Percentiles rank a stretch among this genome's conserved stretches.
phyloP scores from a whole-genome alignment of 106 monocot genomes.

The Dioscorea zingiberensis region DNA sequence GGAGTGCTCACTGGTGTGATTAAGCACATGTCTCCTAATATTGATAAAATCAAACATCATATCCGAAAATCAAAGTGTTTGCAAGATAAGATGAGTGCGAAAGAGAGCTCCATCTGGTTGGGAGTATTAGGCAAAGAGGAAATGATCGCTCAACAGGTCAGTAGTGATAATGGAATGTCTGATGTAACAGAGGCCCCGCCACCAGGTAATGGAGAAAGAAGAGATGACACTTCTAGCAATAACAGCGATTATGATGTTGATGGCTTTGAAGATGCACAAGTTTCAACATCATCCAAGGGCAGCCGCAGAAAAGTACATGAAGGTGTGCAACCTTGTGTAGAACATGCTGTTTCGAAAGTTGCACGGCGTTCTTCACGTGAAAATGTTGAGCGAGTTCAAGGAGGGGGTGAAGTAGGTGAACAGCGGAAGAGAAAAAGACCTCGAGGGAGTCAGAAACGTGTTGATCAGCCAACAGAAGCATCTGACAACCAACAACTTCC shows the following conservation, averaged over 20 bases:
- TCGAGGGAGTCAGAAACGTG: constrained; percentile 14
- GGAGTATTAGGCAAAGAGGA: constrained; percentile 76
- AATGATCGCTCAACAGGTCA: constrained; percentile 16
- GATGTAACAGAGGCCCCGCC: constrained; percentile 49
- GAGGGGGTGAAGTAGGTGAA: constrained; percentile 14
- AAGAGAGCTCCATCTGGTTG: constrained; percentile 92
- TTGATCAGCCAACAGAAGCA: constrained; percentile 1
- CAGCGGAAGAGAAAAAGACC: constrained; percentile 34
- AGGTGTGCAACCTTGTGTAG: constrained; percentile 2
- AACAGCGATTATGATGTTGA: constrained; percentile 53
- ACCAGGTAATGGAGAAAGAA: constrained; percentile 31
- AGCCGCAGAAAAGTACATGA: constrained; percentile 10
- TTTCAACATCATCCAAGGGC: constrained; percentile 38
- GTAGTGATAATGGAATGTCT: constrained; percentile 43
- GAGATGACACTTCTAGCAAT: constrained; percentile 53
- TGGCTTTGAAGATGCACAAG: constrained; percentile 38
- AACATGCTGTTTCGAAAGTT: constrained; percentile 9
- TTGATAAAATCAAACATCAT: constrained; percentile 73
- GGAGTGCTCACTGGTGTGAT: constrained; percentile 88
- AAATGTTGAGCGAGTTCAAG: constrained; percentile 16
- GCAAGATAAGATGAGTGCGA: constrained; percentile 98
- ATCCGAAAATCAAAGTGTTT: constrained; percentile 92
- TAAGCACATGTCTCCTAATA: constrained; percentile 97
- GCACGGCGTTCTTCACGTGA: constrained; percentile 12
- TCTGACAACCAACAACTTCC: constrained; percentile 7